Evolutionary conservation across 805 yeast species (phyloP), one percentile per base, ranked within the genome.

Genomic region (Starmerella stigmatis): DNA sequence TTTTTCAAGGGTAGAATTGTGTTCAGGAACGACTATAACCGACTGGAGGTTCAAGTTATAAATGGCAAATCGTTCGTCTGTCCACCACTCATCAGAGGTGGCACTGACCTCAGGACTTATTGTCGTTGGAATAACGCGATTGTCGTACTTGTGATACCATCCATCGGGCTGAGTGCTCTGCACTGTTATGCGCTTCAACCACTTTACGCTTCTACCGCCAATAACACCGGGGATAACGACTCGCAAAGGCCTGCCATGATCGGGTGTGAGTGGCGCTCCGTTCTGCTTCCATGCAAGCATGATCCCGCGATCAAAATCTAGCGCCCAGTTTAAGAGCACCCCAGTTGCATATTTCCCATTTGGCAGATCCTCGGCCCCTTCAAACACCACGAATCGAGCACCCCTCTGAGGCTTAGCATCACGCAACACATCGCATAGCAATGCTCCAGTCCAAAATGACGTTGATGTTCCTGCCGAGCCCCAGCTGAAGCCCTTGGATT

Each of bases 191-290:
- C 50, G 53, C 34, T 54, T 59, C 16, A 64, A 47, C 68, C 68
- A 64, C 45, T 64, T 64, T 29, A 64, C 69, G n/a, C 65, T 60
- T 17, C 68, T 52, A 3, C 69, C 69, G 25, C 69, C 69, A 53
- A 64, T 62, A 22, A 63, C 61, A n/a, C 68, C 68, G 3, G 68
- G 68, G 2, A 64, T 57, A 4, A 64, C 54, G 8, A 60, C 64
- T 33, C 69, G 53, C 13, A 64, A 45, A 2, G 69, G 69, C 22
- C 51, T 57, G 2, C 67, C 66, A 45, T 64, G 68, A 45, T 64
- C 68, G 2, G 66, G 67, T 4, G 57, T 41, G n/a, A 64, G 47
- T 22, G 52, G 54, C 16, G 49, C 50, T n/a, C 68, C 68, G 39
- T 64, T 64, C 46, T 64, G 67, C 43, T 60, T 61, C 48, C 63